phyloP scores from a whole-genome alignment of 768 basidiomycete genomes.

The Xerocomellus amylosporus region DNA sequence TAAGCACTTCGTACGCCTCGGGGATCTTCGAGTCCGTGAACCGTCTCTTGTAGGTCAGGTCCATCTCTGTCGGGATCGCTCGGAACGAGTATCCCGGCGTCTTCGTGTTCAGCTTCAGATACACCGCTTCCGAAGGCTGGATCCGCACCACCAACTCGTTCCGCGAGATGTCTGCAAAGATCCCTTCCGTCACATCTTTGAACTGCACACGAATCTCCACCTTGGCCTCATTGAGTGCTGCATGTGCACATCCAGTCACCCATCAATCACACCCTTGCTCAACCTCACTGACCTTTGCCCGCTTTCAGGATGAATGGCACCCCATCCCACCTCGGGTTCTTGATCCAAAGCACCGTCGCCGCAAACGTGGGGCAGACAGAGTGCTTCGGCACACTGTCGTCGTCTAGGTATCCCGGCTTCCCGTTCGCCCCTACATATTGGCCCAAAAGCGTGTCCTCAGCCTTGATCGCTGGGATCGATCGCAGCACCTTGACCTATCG shows the following conservation, averaged over 20 bases:
- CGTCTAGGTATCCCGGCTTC: constrained; percentile 99
- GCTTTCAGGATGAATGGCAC: constrained; percentile 99
- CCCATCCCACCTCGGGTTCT: constrained; percentile 97
- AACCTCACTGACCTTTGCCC: constrained; percentile 76
- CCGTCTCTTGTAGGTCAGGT: constrained; percentile 94
- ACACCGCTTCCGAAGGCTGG: constrained; percentile 94
- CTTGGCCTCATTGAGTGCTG: constrained; percentile 97
- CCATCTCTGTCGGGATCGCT: constrained; percentile 95
- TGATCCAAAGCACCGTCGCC: constrained; percentile 84
- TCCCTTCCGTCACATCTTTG: constrained; percentile 95
- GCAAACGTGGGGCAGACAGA: constrained; percentile 96
- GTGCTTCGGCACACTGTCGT: constrained; percentile 88
- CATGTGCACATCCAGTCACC: constrained; percentile 8
- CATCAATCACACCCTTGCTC: constrained; percentile 9
- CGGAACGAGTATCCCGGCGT: constrained; percentile 87
- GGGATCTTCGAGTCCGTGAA: constrained; percentile 91
- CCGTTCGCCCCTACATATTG: constrained; percentile 88
- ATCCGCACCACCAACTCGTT: constrained; percentile 98
- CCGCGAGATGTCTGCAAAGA: constrained; percentile 93
- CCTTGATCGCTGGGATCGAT: constrained; percentile 78
- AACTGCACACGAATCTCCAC: constrained; percentile 98
- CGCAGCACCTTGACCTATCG: constrained; percentile 92
- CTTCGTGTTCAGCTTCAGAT: constrained; percentile 96
- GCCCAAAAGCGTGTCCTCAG: constrained; percentile 81
- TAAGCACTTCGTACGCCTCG: constrained; percentile 94